These are phyloP conservation scores for Ceratocystis papillata DNA, from an alignment of 2,329 filamentous ascomycete species.

Conservation along the genomic window DNA sequence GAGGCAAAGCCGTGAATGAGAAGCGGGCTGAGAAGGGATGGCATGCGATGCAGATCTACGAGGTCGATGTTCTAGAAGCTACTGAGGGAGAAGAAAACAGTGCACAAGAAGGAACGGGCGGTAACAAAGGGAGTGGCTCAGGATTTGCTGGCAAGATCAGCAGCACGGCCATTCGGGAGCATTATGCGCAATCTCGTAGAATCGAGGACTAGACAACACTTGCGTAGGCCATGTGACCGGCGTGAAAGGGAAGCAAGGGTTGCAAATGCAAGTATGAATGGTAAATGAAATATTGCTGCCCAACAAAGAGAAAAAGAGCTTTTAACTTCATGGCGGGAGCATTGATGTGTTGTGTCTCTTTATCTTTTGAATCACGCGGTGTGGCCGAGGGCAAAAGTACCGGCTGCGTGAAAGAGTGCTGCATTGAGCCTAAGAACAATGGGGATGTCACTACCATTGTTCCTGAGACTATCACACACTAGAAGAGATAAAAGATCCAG, in stretches of 20 bases:
- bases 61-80: slow-evolving; percentile 74
- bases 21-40: slow-evolving; percentile 66
- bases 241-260: no score
- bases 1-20: slow-evolving; percentile 78
- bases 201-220: not conserved
- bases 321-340: not conserved
- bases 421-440: slow-evolving; percentile 2
- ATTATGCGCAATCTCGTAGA: slow-evolving; percentile 33
- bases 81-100: slow-evolving; percentile 39
- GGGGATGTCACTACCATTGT: not conserved
- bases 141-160: slow-evolving; percentile 77
- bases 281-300: no score
- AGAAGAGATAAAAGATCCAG: not conserved
- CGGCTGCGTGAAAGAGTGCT: not conserved
- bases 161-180: slow-evolving; percentile 68
- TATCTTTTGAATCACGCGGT: not conserved
- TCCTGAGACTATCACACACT: not conserved
- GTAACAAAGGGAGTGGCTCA: slow-evolving; percentile 37
- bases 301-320: not conserved
- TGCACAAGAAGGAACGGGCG: slow-evolving; percentile 26
- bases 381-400: not conserved
- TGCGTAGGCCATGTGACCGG: not conserved
- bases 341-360: not conserved
- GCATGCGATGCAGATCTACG: slow-evolving; percentile 65
- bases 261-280: no score